Evolutionary conservation across 192 early-diverging fungal species (phyloP).

Genomic region (Podila horticola): DNA sequence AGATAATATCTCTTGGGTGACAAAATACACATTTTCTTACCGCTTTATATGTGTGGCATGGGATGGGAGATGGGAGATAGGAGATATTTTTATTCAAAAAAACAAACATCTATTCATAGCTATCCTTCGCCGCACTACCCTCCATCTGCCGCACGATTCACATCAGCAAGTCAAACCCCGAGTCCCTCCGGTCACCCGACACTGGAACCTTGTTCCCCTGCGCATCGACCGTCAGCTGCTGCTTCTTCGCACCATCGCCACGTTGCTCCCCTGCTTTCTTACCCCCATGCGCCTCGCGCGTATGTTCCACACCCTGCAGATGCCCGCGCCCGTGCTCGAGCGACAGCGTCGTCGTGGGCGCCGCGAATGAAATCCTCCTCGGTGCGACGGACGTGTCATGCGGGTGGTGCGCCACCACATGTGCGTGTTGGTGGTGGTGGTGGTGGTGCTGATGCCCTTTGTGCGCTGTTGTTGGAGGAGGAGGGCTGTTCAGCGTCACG

Average conservation of each 20-base stretch:
- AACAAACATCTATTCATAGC: too few relatives aligned
- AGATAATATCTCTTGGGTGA: too few relatives aligned
- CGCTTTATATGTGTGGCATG: too few relatives aligned
- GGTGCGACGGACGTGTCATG: not conserved
- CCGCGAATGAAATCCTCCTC: not conserved
- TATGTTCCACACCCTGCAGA: not conserved
- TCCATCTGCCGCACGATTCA: constrained; percentile 2
- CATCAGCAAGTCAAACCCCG: constrained; percentile 18
- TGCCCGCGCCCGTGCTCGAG: not conserved
- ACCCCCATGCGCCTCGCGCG: not conserved
- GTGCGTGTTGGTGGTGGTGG: not conserved
- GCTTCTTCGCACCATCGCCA: not conserved
- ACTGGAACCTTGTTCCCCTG: constrained; percentile 18
- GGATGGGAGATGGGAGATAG: too few relatives aligned
- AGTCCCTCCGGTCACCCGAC: constrained; percentile 13
- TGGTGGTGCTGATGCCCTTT: not conserved
- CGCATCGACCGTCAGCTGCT: constrained; percentile 17
- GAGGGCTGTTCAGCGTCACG: not conserved
- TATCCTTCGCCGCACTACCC: too few relatives aligned
- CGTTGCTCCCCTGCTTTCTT: not conserved
- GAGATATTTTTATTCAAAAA: too few relatives aligned
- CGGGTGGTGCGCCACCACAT: not conserved
- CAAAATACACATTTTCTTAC: too few relatives aligned
- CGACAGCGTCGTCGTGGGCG: not conserved
- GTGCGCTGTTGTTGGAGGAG: not conserved